Base-by-base conservation (phyloP, 257 asterid species). In the Solanum acaule region DNA sequence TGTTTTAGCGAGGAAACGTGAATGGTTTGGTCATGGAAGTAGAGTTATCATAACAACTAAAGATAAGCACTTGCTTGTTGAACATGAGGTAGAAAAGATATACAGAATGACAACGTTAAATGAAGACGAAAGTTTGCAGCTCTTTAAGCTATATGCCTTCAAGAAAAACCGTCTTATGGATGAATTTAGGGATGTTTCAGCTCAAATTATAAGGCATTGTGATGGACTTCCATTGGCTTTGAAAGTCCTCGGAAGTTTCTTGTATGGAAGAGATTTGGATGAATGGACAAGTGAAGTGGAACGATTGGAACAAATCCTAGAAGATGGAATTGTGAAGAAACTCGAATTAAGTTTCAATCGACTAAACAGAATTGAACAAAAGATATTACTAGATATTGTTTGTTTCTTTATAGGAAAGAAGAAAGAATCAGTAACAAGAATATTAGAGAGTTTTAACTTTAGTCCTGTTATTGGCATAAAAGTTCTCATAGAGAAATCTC, bases 21-120 rank as follows among this genome's bases (percentile, higher is more conserved):
- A 44, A 20, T 86, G 88, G 88, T 86, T 70, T 86, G 88, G 84
- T 86, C 63, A 15, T 3, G 70, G 88, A n/a, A 86, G 84, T 86
- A 86, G 84, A 71, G 37, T 87, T 56, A 77, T 87, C 42, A 79
- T 87, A 78, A 87, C 89, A 61, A 87, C 86, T 6, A 61, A 73
- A 25, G 34, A 87, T n/a, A 79, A 37, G 46, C 79, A 61, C 65
- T 77, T 87, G 49, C 76, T 87, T 34, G 35, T 84, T 23, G 10
- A 18, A 4, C 13, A 84, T 31, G 22, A 61, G 25, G 76, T 23
- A 4, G 44, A 25, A 9, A 34, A 6, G 34, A 76, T 59, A 35
- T 78, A 87, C 13, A 15, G 15, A 16, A 18, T 87, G 65, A 29
- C 10, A 22, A 25, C 42, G 2, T 79, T 87, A 27, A 12, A 38